Conservation (phyloP, 2,329 filamentous ascomycete genomes). For the Calonectria henricotiae region DNA sequence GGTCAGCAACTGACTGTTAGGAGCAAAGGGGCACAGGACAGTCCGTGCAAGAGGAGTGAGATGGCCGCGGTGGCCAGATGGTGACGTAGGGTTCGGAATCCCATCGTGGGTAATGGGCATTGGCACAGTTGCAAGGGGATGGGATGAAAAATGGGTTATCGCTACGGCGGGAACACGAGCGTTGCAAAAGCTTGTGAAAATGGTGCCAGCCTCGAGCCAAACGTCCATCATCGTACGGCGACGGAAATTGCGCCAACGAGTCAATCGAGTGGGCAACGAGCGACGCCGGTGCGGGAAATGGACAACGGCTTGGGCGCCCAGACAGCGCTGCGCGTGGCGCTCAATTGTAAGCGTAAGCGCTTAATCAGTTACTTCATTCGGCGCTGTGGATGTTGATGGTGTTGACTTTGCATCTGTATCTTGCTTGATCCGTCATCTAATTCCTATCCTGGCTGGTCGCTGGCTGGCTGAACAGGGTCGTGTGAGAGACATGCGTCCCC, state of each 20-base stretch:
- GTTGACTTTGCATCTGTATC: slow-evolving; percentile 12
- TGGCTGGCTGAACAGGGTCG: slow-evolving; percentile 33
- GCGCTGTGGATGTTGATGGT: slow-evolving; percentile 24
- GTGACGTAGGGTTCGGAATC: slow-evolving; percentile 48
- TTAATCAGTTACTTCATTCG: slow-evolving; percentile 26
- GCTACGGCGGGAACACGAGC: slow-evolving; percentile 18
- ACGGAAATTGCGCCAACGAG: slow-evolving; percentile 31
- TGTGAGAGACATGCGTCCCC: slow-evolving; percentile 18
- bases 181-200: slow-evolving; percentile 30
- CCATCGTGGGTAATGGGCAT: slow-evolving; percentile 30
- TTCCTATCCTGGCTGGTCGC: slow-evolving; percentile 2
- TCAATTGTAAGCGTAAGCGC: slow-evolving; percentile 35
- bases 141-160: slow-evolving; percentile 20
- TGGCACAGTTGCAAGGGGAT: slow-evolving; percentile 15
- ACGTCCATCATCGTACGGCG: slow-evolving; percentile 28
- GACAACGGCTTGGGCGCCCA: slow-evolving; percentile 6
- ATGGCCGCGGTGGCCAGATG: slow-evolving; percentile 48
- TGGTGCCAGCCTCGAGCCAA: slow-evolving; percentile 22
- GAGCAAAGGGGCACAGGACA: slow-evolving; percentile 17
- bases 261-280: slow-evolving; percentile 35
- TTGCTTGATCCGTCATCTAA: slow-evolving; percentile 7
- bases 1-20: slow-evolving; percentile 38
- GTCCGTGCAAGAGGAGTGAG: slow-evolving; percentile 5
- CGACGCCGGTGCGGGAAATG: slow-evolving; percentile 23
- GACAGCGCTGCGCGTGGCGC: slow-evolving; percentile 15